Percentiles rank a stretch among this genome's conserved stretches.
phyloP scores from a whole-genome alignment of 176 grass and related monocot genomes.

The Paspalum vaginatum region DNA sequence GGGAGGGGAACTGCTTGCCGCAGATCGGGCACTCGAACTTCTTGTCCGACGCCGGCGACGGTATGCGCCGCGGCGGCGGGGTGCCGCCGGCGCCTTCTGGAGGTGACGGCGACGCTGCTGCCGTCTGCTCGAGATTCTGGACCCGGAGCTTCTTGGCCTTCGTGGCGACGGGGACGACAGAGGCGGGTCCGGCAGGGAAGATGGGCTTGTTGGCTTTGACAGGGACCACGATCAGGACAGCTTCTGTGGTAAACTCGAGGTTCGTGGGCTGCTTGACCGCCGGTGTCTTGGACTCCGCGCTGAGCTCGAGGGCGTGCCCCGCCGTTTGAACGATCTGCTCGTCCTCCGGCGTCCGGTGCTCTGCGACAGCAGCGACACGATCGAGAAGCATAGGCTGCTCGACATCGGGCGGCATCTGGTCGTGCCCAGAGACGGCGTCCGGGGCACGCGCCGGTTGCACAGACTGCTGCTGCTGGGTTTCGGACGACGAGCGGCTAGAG shows the following conservation, averaged over 20 bases:
- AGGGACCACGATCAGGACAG: not conserved
- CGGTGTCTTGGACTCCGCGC: not conserved
- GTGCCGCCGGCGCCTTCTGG: not conserved
- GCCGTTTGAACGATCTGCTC: slow-evolving; percentile 3
- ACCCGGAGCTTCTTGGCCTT: slow-evolving; percentile 12
- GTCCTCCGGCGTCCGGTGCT: not conserved
- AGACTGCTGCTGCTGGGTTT: not conserved
- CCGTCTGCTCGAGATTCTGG: not conserved
- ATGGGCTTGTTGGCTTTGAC: not conserved
- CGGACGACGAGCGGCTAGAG: not conserved
- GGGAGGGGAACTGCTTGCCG: slow-evolving; percentile 35
- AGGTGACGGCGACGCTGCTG: not conserved
- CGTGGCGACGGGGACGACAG: not conserved
- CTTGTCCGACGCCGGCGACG: slow-evolving; percentile 39
- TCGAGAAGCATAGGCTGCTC: not conserved
- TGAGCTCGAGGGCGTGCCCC: slow-evolving; percentile 19
- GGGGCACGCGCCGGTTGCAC: not conserved
- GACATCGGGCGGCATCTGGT: not conserved
- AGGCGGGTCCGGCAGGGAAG: not conserved
- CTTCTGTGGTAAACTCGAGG: slow-evolving; percentile 1
- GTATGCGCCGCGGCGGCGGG: slow-evolving; percentile 27
- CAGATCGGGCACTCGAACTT: slow-evolving; percentile 37
- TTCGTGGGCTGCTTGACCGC: not conserved
- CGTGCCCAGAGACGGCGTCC: not conserved
- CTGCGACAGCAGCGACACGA: not conserved